Conservation (phyloP, 1,284 basidiomycete species). For the Bondarzewia mesenterica region DNA sequence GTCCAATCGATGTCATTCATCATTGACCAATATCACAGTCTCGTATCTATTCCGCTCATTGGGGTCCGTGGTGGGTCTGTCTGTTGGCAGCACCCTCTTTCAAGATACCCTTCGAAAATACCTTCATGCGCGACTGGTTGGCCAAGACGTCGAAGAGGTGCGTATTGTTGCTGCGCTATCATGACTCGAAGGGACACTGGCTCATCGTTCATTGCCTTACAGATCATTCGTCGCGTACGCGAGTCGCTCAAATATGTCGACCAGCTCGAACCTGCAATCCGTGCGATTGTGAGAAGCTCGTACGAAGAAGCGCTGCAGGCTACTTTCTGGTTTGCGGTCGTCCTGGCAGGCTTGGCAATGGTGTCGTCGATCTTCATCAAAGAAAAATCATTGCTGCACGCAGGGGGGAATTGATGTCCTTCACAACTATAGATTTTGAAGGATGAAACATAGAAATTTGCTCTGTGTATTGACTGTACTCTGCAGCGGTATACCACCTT, state of each 20-base stretch:
- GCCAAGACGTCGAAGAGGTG: conserved; percentile 36
- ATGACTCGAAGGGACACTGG: not conserved
- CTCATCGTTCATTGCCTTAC: not conserved
- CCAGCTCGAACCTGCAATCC: conserved; percentile 30
- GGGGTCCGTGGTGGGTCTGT: conserved; percentile 44
- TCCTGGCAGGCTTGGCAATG: conserved; percentile 29
- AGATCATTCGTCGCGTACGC: conserved; percentile 41
- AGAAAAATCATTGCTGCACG: conserved; percentile 31
- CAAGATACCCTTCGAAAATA: conserved; percentile 35
- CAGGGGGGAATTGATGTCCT: not conserved
- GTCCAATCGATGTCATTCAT: not conserved
- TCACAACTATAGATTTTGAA: not conserved
- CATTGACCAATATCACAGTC: conserved; percentile 24
- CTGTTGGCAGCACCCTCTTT: conserved; percentile 40
- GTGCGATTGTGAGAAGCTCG: conserved; percentile 32
- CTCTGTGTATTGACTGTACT: no score
- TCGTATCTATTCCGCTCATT: conserved; percentile 55
- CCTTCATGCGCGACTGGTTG: conserved; percentile 29
- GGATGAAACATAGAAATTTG: no score
- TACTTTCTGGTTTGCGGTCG: conserved; percentile 38
- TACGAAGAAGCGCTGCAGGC: conserved; percentile 43
- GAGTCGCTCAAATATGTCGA: conserved; percentile 43
- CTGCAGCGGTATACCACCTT: no score
- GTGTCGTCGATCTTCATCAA: conserved; percentile 42
- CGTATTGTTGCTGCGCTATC: conserved; percentile 6